phyloP scores from a whole-genome alignment of 1,139 yeast genomes.

The Yamadazyma dushanensis region DNA sequence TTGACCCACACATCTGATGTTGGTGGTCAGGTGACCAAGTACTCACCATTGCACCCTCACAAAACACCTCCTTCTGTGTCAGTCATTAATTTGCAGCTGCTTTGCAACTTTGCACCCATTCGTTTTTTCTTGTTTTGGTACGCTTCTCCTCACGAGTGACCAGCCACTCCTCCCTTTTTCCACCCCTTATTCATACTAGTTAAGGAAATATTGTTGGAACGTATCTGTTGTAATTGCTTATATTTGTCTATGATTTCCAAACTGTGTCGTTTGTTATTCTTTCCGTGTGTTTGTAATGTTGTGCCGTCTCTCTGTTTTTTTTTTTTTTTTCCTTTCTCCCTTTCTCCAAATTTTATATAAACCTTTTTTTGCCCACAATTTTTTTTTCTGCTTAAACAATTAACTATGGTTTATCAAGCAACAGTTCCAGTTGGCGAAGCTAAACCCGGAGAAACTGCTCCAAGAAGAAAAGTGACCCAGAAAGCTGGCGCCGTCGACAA shows the following conservation, averaged over 20 bases:
- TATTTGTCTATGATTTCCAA: too few relatives aligned
- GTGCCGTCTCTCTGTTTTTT: not conserved
- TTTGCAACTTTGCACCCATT: too few relatives aligned
- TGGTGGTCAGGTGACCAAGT: not conserved
- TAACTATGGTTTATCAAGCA: constrained; percentile 23
- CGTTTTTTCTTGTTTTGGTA: not conserved
- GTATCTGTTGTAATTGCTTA: too few relatives aligned
- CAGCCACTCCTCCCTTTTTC: constrained; percentile 3
- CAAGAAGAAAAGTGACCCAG: constrained; percentile 71
- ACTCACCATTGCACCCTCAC: too few relatives aligned
- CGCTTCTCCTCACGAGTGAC: constrained; percentile 1
- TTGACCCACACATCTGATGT: not conserved
- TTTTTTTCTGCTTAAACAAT: constrained; percentile 1
- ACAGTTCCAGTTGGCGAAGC: constrained; percentile 81
- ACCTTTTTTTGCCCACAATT: constrained; percentile 2
- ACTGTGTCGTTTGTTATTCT: too few relatives aligned
- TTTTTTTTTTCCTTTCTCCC: not conserved
- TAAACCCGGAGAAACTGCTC: constrained; percentile 85
- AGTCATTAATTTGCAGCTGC: too few relatives aligned
- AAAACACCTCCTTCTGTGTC: too few relatives aligned
- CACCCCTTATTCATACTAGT: not conserved
- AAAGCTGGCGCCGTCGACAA: constrained; percentile 55
- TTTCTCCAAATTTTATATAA: constrained; percentile 5
- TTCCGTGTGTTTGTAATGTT: not conserved
- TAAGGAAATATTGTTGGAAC: too few relatives aligned